Base-by-base conservation (phyloP, 345 rosid species). In the Excoecaria agallocha region DNA sequence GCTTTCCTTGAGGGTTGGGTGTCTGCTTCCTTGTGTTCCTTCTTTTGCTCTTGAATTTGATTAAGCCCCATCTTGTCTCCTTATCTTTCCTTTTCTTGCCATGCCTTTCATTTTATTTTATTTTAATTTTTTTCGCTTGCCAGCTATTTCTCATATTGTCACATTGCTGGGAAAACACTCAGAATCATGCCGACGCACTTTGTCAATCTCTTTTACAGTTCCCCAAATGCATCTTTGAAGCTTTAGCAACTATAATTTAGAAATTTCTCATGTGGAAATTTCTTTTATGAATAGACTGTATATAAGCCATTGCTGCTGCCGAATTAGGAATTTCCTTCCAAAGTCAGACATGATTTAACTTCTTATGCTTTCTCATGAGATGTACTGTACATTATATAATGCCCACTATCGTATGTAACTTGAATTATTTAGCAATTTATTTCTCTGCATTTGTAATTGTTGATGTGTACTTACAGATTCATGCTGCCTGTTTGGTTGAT, bases 381-480 rank as follows among this genome's bases (percentile, higher is more conserved):
- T 52, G 8, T 24, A 10, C 39, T 50, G 16, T 39, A 49, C 48
- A 41, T 59, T 72, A 38, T 38, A 8, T 58, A 43, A 17, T 38
- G 22, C 11, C 8, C 72, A 15, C 9, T 55, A 43, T 43, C 8
- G 46, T 48, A 13, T 78, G 63, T 43, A 25, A 46, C 37, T 38
- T 54, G 65, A 52, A 55, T 59, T 79, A 71, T 64, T 20, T 9
- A 3, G 61, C 38, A 37, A 8, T 61, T 48, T 49, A 41, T 54
- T 43, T 60, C 13, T 64, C 35, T 69, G 52, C 39, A 50, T 61
- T 62, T 58, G 19, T 60, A 35, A 59, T 17, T 50, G 57, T 15
- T 81, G 46, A 20, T 83, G 65, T 72, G 43, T 76, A n/a, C 72
- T 78, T 86, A 83, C 91, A 95, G 98, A 91, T 91, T 75, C 85